Conservation (phyloP, 2,329 filamentous ascomycete genomes). For the Mariannaea sp. region DNA sequence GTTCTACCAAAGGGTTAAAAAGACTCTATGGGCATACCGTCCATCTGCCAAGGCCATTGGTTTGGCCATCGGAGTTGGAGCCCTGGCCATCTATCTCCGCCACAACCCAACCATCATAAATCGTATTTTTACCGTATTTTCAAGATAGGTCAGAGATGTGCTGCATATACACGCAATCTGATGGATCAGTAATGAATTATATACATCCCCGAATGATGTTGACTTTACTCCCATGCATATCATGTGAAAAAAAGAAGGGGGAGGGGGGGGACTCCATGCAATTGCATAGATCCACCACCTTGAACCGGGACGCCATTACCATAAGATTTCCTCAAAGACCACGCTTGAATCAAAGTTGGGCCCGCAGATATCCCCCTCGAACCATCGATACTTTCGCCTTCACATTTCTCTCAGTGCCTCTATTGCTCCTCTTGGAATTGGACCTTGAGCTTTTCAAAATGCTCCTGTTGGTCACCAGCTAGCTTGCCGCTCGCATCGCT, state of each 20-base stretch:
- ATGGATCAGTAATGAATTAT: neutral
- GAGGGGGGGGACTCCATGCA: conserved; percentile 23
- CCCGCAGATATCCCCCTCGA: conserved; percentile 5
- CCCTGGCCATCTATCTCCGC: conserved; percentile 70
- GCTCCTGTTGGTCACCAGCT: conserved; percentile 72
- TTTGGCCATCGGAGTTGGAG: conserved; percentile 68
- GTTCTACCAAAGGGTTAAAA: conserved; percentile 37
- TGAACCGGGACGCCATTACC: conserved; percentile 34
- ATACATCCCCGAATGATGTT: conserved; percentile 7
- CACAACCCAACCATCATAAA: conserved; percentile 47
- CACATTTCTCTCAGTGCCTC: neutral
- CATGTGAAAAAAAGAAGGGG: conserved; percentile 4
- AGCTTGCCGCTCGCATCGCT: conserved; percentile 75
- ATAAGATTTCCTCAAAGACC: conserved; percentile 26
- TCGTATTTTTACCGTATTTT: conserved; percentile 37
- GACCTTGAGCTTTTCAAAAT: conserved; percentile 71
- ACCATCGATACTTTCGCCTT: neutral
- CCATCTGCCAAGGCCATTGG: conserved; percentile 65
- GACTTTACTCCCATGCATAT: neutral
- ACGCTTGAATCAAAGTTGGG: conserved; percentile 21
- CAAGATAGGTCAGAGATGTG: conserved; percentile 15
- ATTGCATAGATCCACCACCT: conserved; percentile 21
- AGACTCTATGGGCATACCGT: conserved; percentile 65
- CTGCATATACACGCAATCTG: neutral
- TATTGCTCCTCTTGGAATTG: conserved; percentile 55